These are phyloP conservation scores for Akanthomyces lecanii DNA, from an alignment of 2,329 filamentous ascomycete genomes.

Conservation along the genomic window DNA sequence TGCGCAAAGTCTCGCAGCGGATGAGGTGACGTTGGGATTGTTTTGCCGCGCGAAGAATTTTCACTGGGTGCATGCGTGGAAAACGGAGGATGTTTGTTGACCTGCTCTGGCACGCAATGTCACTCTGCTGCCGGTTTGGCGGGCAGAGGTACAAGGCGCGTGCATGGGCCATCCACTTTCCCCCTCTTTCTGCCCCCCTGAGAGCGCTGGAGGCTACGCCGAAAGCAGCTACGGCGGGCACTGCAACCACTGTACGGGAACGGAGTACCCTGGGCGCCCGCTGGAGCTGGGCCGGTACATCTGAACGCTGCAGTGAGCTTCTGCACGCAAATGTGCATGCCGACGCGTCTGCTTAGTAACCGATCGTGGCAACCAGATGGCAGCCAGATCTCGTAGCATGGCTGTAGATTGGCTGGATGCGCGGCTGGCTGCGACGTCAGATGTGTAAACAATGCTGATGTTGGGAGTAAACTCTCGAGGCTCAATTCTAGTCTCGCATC, in stretches of 20 bases:
- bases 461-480: too few species aligned
- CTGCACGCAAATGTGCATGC: neutral
- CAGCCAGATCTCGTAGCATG: neutral
- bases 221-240: constrained; percentile 13
- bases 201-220: constrained; percentile 16
- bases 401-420: neutral
- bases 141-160: constrained; percentile 27
- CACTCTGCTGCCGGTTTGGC: constrained; percentile 23
- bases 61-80: constrained; percentile 34
- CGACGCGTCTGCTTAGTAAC: constrained; percentile 6
- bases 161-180: constrained; percentile 25
- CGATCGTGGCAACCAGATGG: neutral
- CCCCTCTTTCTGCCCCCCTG: constrained; percentile 29
- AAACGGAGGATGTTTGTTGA: constrained; percentile 17
- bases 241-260: constrained; percentile 13
- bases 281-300: constrained; percentile 6
- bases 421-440: neutral
- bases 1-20: constrained; percentile 43
- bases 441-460: too few species aligned
- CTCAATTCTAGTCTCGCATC: too few species aligned
- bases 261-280: neutral
- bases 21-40: constrained; percentile 55
- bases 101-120: constrained; percentile 6
- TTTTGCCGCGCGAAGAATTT: constrained; percentile 54
- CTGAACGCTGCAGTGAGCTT: neutral